phyloP scores from a whole-genome alignment of 805 yeast species.

The Martiniozyma abietophila region DNA sequence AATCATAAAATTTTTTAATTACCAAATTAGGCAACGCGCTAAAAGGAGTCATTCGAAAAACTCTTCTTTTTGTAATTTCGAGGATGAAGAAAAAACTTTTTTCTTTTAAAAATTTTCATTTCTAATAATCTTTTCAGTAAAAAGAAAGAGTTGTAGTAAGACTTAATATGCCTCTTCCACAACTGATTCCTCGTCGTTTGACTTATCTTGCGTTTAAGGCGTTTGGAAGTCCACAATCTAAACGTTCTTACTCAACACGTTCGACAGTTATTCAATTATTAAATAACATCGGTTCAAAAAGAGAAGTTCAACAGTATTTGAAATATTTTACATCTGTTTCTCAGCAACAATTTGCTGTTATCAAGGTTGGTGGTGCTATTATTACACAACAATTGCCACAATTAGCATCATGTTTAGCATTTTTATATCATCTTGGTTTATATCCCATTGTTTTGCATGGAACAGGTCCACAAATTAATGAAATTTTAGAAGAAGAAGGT shows the following conservation, averaged over 20 bases:
- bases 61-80: neutral
- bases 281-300: slow-evolving; percentile 92
- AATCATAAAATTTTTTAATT: slow-evolving; percentile 5
- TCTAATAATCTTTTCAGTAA: neutral
- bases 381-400: slow-evolving; percentile 91
- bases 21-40: slow-evolving; percentile 13
- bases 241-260: slow-evolving; percentile 51
- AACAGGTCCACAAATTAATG: slow-evolving; percentile 98
- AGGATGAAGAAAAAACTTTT: neutral
- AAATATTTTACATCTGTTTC: slow-evolving; percentile 94
- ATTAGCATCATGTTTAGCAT: slow-evolving; percentile 91
- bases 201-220: no score
- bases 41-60: slow-evolving; percentile 1
- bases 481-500: slow-evolving; percentile 84
- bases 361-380: slow-evolving; percentile 98
- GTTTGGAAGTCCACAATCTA: neutral
- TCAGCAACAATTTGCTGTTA: slow-evolving; percentile 95
- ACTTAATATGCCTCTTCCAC: slow-evolving; percentile 1
- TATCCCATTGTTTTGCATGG: slow-evolving; percentile 97
- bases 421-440: slow-evolving; percentile 92
- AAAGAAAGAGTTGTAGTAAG: neutral
- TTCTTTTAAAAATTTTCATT: neutral
- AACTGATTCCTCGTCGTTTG: no score
- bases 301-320: slow-evolving; percentile 96
- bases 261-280: slow-evolving; percentile 92